phyloP scores from a whole-genome alignment of 2,329 filamentous ascomycete species.

The Pseudocercospora musae region DNA sequence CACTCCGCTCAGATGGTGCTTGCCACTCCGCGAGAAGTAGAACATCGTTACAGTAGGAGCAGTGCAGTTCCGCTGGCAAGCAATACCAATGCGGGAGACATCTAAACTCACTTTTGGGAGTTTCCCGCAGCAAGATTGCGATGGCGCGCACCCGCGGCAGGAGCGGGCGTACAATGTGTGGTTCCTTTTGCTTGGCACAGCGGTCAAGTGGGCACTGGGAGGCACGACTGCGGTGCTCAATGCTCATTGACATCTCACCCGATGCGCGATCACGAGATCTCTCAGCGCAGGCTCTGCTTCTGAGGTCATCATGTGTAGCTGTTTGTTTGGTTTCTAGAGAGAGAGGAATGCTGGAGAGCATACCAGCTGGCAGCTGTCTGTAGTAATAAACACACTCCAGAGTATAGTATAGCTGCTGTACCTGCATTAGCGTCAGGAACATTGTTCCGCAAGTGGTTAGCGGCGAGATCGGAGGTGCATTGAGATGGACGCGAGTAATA shows the following conservation, averaged over 20 bases:
- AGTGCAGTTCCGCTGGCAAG: no score
- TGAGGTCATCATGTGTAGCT: neutral
- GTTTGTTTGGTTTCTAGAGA: neutral
- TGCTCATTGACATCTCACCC: neutral
- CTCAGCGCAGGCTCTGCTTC: neutral
- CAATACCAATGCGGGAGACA: neutral
- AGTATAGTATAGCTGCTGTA: no score
- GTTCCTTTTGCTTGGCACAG: neutral
- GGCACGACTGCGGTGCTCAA: neutral
- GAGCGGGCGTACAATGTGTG: neutral
- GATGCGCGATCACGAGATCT: neutral
- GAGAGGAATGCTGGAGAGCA: conserved; percentile 1
- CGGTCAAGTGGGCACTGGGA: neutral
- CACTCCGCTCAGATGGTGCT: no score
- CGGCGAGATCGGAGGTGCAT: neutral
- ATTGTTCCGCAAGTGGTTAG: neutral
- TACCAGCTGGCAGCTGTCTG: no score
- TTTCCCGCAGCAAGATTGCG: neutral
- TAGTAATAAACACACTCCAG: neutral
- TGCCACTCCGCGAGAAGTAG: no score
- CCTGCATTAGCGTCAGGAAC: conserved; percentile 4
- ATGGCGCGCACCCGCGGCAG: conserved; percentile 1
- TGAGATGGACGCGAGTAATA: neutral
- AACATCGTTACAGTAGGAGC: no score
- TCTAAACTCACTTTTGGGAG: neutral